Evolutionary conservation across 2,329 filamentous ascomycete genomes (phyloP).

Genomic region (Colletotrichum lentis): DNA sequence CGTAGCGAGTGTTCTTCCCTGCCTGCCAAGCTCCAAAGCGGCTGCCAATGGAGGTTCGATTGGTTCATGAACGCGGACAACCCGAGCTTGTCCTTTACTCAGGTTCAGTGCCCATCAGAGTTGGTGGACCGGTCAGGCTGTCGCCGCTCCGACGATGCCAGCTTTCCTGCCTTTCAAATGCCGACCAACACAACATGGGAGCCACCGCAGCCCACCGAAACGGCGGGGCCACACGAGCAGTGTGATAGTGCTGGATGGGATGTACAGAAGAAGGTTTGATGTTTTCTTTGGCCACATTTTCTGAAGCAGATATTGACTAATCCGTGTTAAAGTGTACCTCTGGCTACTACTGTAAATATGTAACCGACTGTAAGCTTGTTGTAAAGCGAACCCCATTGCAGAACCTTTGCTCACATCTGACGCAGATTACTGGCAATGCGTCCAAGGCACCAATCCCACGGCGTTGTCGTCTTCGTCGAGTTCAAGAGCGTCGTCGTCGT

Average conservation of each 20-base stretch:
- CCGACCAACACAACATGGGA: conserved; percentile 29
- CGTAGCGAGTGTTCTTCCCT: conserved; percentile 60
- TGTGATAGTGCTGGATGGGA: conserved; percentile 36
- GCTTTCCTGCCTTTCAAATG: conserved; percentile 32
- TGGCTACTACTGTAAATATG: conserved; percentile 24
- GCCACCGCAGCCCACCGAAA: conserved; percentile 28
- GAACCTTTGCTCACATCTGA: background rate
- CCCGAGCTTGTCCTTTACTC: conserved; percentile 60
- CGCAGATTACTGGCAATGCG: background rate
- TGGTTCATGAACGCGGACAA: conserved; percentile 69
- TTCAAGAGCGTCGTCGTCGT: background rate
- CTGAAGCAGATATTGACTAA: background rate
- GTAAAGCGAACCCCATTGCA: background rate
- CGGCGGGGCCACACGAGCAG: conserved; percentile 30
- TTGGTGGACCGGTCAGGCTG: conserved; percentile 53
- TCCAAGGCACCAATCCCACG: background rate
- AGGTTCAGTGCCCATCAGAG: conserved; percentile 62
- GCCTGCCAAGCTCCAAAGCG: conserved; percentile 60
- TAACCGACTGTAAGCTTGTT: conserved; percentile 21
- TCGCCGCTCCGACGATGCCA: conserved; percentile 41
- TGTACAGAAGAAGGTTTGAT: conserved; percentile 23
- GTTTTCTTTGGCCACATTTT: background rate
- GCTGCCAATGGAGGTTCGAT: conserved; percentile 70
- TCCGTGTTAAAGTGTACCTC: conserved; percentile 1
- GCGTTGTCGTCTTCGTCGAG: background rate